Evolutionary conservation across 768 basidiomycete genomes (phyloP).

Genomic region (Kwoniella europaea): DNA sequence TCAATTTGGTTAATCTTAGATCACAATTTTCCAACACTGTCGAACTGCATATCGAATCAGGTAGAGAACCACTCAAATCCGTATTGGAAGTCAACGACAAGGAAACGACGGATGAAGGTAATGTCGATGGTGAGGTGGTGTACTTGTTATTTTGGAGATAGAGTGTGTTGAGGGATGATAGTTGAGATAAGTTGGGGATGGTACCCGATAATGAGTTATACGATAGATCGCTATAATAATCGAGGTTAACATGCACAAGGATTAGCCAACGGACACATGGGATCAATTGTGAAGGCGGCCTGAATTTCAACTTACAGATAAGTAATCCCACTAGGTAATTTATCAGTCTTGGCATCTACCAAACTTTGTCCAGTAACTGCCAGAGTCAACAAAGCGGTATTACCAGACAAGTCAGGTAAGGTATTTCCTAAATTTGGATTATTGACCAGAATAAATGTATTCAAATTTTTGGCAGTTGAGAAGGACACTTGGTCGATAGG

Average conservation of each 20-base stretch:
- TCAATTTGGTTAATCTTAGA: conserved; percentile 44
- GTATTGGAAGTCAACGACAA: conserved; percentile 54
- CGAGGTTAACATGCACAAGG: too few species aligned
- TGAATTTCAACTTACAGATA: conserved; percentile 48
- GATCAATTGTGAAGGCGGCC: background rate
- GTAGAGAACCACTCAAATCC: conserved; percentile 46
- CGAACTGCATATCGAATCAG: conserved; percentile 40
- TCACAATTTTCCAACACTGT: conserved; percentile 49
- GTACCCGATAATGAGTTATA: conserved; percentile 52
- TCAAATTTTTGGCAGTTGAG: conserved; percentile 25
- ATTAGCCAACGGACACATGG: too few species aligned
- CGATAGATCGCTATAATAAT: conserved; percentile 50
- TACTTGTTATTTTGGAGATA: conserved; percentile 53
- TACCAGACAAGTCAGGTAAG: conserved; percentile 45
- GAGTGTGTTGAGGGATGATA: conserved; percentile 48
- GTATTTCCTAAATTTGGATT: conserved; percentile 53
- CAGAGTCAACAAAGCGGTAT: conserved; percentile 42
- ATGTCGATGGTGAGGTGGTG: conserved; percentile 42
- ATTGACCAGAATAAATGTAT: conserved; percentile 50
- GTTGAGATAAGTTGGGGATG: conserved; percentile 39
- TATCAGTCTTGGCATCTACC: conserved; percentile 33
- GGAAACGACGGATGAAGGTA: conserved; percentile 47
- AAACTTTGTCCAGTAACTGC: conserved; percentile 55
- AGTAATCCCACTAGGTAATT: conserved; percentile 46
- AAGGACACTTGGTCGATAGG: conserved; percentile 43